phyloP scores from a whole-genome alignment of 768 basidiomycete species.

The Daedaleopsis nitida region DNA sequence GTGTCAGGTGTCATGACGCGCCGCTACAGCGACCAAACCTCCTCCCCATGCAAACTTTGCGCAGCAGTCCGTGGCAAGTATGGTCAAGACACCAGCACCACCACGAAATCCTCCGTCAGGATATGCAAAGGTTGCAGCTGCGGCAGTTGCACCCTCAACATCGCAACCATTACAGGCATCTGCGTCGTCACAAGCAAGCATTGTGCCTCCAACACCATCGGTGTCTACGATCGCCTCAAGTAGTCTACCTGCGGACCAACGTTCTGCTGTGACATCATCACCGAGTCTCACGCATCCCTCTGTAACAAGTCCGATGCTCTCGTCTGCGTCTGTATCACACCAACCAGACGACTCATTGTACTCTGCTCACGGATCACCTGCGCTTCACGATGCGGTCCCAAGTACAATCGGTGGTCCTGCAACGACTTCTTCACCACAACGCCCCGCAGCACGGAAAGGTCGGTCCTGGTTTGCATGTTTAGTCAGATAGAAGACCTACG shows the following conservation, averaged over 20 bases:
- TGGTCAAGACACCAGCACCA: slow-evolving; percentile 70
- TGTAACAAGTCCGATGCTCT: slow-evolving; percentile 78
- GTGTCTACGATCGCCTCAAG: slow-evolving; percentile 34
- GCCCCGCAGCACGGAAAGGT: slow-evolving; percentile 52
- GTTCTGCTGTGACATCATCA: slow-evolving; percentile 53
- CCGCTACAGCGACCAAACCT: slow-evolving; percentile 56
- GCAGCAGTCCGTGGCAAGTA: slow-evolving; percentile 73
- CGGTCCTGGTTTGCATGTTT: slow-evolving; percentile 13
- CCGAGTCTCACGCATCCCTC: slow-evolving; percentile 88
- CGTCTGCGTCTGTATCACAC: slow-evolving; percentile 60
- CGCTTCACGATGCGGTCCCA: slow-evolving; percentile 65
- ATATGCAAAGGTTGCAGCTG: slow-evolving; percentile 91
- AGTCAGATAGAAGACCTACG: slow-evolving; percentile 34
- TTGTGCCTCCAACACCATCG: slow-evolving; percentile 40
- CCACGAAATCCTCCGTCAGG: slow-evolving; percentile 76
- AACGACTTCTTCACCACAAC: slow-evolving; percentile 64
- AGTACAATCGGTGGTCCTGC: slow-evolving; percentile 42
- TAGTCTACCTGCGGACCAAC: slow-evolving; percentile 38
- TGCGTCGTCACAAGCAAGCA: slow-evolving; percentile 41
- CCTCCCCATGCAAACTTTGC: slow-evolving; percentile 81
- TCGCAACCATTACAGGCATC: slow-evolving; percentile 42
- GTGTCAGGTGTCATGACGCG: slow-evolving; percentile 6
- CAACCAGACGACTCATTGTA: slow-evolving; percentile 69
- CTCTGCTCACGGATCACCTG: slow-evolving; percentile 72
- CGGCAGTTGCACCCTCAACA: slow-evolving; percentile 44